Evolutionary conservation across 2,329 filamentous ascomycete genomes (phyloP).

Genomic region (Lecanicillium sp.): DNA sequence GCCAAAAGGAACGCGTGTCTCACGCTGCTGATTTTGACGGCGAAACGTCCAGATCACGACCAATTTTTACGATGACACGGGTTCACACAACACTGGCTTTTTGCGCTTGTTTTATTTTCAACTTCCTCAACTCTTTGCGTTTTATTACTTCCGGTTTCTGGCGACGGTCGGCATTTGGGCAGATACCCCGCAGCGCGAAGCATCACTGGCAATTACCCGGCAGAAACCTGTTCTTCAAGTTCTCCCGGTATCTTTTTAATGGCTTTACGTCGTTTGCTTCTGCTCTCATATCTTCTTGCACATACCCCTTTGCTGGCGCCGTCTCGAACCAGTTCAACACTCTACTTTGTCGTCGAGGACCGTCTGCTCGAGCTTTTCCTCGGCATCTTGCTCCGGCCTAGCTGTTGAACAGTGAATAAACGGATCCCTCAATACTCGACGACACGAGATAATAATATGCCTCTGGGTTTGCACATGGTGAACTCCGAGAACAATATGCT

Average conservation of each 20-base stretch:
- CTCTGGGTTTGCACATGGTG: background rate
- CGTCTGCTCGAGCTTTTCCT: conserved; percentile 6
- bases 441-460: conserved; percentile 12
- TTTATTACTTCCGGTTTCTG: conserved; percentile 4
- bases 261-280: conserved; percentile 8
- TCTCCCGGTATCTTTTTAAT: conserved; percentile 8
- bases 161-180: conserved; percentile 12
- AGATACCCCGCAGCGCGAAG: conserved; percentile 15
- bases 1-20: conserved; percentile 25
- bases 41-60: conserved; percentile 3
- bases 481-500: background rate
- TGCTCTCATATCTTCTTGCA: conserved; percentile 14
- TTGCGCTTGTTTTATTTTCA: background rate
- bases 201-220: background rate
- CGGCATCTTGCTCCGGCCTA: conserved; percentile 9
- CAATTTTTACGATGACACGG: conserved; percentile 11
- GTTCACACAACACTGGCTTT: conserved; percentile 1
- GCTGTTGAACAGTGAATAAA: conserved; percentile 12
- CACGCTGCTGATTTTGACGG: conserved; percentile 15
- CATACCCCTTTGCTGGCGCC: conserved; percentile 14
- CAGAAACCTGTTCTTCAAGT: background rate
- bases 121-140: conserved; percentile 2
- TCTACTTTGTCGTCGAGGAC: background rate
- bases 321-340: conserved; percentile 13
- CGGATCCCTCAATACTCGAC: conserved; percentile 4